Conservation (phyloP, 352 stramenopile genomes). For the Globisporangium irregulare region DNA sequence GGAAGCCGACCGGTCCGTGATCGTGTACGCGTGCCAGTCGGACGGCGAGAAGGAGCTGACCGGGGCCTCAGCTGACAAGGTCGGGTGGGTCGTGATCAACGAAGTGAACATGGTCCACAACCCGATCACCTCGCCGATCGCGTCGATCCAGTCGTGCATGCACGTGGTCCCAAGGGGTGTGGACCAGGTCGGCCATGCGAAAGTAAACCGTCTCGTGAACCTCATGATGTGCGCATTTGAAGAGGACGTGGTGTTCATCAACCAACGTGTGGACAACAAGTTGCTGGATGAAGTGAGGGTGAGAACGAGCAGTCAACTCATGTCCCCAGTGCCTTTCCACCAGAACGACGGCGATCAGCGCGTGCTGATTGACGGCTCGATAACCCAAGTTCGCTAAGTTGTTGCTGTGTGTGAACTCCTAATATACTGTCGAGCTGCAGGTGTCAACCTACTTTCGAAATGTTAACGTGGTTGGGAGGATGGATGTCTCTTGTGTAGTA, state of each 20-base stretch:
- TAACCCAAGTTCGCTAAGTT: not conserved
- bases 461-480: not conserved
- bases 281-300: constrained; percentile 7
- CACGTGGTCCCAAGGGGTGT: not conserved
- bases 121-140: not conserved
- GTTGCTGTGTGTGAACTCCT: not conserved
- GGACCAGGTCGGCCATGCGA: not conserved
- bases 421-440: too few relatives aligned
- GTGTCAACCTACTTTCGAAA: not conserved
- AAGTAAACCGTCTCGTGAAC: constrained; percentile 4
- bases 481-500: not conserved
- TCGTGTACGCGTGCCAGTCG: constrained; percentile 11
- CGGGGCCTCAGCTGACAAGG: not conserved
- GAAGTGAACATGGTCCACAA: not conserved
- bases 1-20: constrained; percentile 11
- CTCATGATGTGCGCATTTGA: constrained; percentile 13
- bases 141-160: constrained; percentile 10
- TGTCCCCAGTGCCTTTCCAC: not conserved
- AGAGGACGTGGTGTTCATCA: constrained; percentile 11
- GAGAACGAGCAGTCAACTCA: not conserved
- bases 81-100: constrained; percentile 5
- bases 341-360: not conserved
- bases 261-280: constrained; percentile 6
- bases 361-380: not conserved
- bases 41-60: constrained; percentile 9